Conservation (phyloP, 2,329 filamentous ascomycete species). For the Diaporthe ampelina region DNA sequence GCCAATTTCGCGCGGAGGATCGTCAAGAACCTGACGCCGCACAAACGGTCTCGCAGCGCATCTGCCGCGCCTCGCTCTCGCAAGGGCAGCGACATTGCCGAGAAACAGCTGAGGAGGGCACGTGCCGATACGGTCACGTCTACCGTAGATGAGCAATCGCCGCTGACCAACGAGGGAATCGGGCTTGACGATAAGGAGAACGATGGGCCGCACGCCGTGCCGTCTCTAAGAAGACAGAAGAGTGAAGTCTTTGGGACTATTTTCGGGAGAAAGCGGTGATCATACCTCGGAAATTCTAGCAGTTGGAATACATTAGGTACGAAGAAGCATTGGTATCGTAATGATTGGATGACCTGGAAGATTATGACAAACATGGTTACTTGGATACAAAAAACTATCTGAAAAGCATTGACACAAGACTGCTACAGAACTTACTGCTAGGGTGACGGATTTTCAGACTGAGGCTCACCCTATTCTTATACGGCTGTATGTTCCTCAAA, state of each 20-base stretch:
- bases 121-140: conserved; percentile 35
- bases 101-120: conserved; percentile 35
- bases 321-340: conserved; percentile 32
- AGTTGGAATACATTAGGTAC: background rate
- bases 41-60: conserved; percentile 49
- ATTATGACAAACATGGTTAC: background rate
- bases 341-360: conserved; percentile 26
- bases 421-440: background rate
- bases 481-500: too few relatives aligned
- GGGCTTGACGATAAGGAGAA: background rate
- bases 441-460: background rate
- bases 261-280: conserved; percentile 30
- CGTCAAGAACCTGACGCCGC: conserved; percentile 57
- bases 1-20: conserved; percentile 54
- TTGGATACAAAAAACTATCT: background rate
- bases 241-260: conserved; percentile 38
- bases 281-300: background rate
- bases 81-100: conserved; percentile 37
- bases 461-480: too few relatives aligned
- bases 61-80: conserved; percentile 49
- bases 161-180: background rate
- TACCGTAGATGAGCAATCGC: background rate
- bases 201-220: background rate
- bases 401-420: background rate
- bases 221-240: conserved; percentile 27